phyloP scores from a whole-genome alignment of 1,284 basidiomycete genomes.

The Naganishia sp. region DNA sequence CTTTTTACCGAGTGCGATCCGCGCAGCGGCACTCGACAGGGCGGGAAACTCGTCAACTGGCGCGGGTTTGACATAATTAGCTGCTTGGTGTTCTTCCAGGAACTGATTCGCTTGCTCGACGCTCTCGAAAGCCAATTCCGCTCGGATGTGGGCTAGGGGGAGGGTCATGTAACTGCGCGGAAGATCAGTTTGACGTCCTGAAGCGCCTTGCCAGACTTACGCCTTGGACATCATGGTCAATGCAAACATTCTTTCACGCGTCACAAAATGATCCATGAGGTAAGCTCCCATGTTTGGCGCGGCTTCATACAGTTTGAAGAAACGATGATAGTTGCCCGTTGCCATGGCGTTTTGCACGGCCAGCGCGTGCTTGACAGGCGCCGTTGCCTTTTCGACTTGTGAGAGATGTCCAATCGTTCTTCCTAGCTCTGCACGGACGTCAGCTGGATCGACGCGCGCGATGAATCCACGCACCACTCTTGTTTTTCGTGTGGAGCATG shows the following conservation, averaged over 20 bases:
- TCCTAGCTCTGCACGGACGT: conserved; percentile 69
- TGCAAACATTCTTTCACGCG: conserved; percentile 83
- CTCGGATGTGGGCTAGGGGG: conserved; percentile 72
- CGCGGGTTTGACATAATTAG: conserved; percentile 61
- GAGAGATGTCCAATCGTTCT: conserved; percentile 94
- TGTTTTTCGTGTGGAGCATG: conserved; percentile 89
- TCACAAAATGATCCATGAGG: conserved; percentile 98
- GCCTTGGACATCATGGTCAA: conserved; percentile 87
- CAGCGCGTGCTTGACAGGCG: conserved; percentile 84
- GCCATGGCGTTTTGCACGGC: conserved; percentile 82
- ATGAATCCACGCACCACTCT: conserved; percentile 67
- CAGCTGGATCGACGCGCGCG: too few relatives aligned
- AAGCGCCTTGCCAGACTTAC: conserved; percentile 60
- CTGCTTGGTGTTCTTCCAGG: conserved; percentile 68
- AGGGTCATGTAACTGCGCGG: conserved; percentile 71
- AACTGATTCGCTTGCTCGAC: conserved; percentile 62
- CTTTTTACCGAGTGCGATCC: conserved; percentile 4
- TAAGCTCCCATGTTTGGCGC: conserved; percentile 98
- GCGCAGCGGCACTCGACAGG: conserved; percentile 6
- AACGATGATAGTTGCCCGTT: conserved; percentile 88
- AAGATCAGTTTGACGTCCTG: too few relatives aligned
- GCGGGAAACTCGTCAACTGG: conserved; percentile 22
- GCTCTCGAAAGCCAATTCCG: conserved; percentile 78
- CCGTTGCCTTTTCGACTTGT: conserved; percentile 75
- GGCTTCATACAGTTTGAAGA: conserved; percentile 80